phyloP scores from a whole-genome alignment of 2,329 filamentous ascomycete genomes.

The Amphichorda felina region DNA sequence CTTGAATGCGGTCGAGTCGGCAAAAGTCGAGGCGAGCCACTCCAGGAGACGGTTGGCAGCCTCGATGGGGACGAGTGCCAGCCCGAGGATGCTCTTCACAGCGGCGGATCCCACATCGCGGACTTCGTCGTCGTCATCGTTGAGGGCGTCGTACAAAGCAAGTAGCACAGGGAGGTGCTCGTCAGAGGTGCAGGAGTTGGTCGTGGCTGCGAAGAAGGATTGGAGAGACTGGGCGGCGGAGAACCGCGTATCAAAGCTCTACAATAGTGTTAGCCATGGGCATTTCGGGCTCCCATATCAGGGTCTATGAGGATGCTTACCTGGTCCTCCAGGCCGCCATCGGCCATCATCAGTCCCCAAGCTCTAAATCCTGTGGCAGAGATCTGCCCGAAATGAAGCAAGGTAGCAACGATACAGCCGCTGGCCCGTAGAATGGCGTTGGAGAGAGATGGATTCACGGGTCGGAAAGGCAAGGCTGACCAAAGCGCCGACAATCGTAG shows the following conservation, averaged over 20 bases:
- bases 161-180: constrained; percentile 45
- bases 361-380: constrained; percentile 11
- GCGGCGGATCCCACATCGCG: constrained; percentile 50
- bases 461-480: constrained; percentile 21
- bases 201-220: constrained; percentile 29
- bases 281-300: no score
- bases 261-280: not conserved
- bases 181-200: constrained; percentile 10
- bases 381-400: constrained; percentile 11
- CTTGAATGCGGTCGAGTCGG: constrained; percentile 21
- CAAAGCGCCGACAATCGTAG: constrained; percentile 26
- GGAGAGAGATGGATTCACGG: constrained; percentile 34
- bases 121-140: constrained; percentile 89
- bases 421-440: constrained; percentile 36
- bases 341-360: constrained; percentile 39
- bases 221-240: constrained; percentile 44
- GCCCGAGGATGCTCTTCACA: constrained; percentile 31
- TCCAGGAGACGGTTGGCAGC: constrained; percentile 31
- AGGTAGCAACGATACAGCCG: constrained; percentile 28
- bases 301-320: constrained; percentile 24
- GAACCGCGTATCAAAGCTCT: constrained; percentile 55
- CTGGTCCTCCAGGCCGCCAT: constrained; percentile 34
- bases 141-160: constrained; percentile 62
- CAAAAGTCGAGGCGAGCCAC: constrained; percentile 27
- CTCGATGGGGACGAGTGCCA: constrained; percentile 32